These are phyloP conservation scores for Cercospora sesami DNA, from an alignment of 2,329 filamentous ascomycete genomes.

Conservation along the genomic window DNA sequence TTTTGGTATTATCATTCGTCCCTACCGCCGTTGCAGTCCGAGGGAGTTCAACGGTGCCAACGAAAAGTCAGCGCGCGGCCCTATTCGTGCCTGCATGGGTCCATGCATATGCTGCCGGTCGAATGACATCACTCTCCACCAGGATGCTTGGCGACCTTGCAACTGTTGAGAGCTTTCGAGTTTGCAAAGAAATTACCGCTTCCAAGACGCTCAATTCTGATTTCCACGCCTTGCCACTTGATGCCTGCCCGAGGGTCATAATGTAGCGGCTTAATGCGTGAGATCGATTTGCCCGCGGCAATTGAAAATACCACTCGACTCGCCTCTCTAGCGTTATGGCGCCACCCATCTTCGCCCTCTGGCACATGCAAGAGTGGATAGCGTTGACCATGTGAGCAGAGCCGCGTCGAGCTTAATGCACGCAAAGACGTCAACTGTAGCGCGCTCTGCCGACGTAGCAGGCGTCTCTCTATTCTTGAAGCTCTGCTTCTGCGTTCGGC, in stretches of 20 bases:
- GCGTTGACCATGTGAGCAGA: constrained; percentile 7
- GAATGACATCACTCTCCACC: background rate
- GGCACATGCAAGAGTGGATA: constrained; percentile 1
- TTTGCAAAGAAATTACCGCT: background rate
- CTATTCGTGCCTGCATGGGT: constrained; percentile 1
- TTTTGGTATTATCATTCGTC: constrained; percentile 13
- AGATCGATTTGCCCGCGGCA: background rate
- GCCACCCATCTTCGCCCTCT: background rate
- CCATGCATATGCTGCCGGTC: background rate
- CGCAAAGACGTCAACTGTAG: constrained; percentile 1
- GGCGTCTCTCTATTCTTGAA: background rate
- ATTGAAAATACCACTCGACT: background rate
- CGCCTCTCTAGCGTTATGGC: background rate
- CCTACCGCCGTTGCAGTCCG: constrained; percentile 15
- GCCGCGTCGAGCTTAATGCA: constrained; percentile 10
- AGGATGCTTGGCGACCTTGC: background rate
- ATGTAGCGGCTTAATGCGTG: background rate
- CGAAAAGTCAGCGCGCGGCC: background rate
- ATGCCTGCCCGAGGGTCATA: background rate
- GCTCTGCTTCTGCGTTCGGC: background rate
- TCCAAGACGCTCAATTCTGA: background rate
- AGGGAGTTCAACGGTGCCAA: background rate
- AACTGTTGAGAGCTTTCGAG: constrained; percentile 1
- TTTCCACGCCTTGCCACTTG: background rate
- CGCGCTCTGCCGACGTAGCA: constrained; percentile 1